Evolutionary conservation across 2,329 filamentous ascomycete genomes (phyloP).

Genomic region (Pseudopithomyces chartarum): DNA sequence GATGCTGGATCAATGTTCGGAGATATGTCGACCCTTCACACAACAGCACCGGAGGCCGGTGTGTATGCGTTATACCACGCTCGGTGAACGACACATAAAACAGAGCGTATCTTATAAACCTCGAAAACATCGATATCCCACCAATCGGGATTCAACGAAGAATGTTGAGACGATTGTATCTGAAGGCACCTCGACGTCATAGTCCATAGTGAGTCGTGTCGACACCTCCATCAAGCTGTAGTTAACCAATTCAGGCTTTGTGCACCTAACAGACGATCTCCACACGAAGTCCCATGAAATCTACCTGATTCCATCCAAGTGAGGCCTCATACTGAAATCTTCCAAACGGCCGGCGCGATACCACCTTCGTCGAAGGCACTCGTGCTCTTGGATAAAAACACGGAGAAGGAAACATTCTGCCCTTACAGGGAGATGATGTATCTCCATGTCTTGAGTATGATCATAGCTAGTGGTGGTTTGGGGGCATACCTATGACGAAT

Average conservation of each 20-base stretch:
- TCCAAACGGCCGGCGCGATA: too few relatives aligned
- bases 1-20: constrained; percentile 10
- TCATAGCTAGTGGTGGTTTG: too few relatives aligned
- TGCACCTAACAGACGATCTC: too few relatives aligned
- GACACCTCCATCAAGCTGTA: neutral
- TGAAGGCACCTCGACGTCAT: neutral
- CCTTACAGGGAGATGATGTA: too few relatives aligned
- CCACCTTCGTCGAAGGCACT: too few relatives aligned
- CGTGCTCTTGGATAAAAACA: too few relatives aligned
- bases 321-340: too few relatives aligned
- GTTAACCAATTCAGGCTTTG: neutral
- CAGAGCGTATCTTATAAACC: neutral
- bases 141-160: neutral
- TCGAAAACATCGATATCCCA: neutral
- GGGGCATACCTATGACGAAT: too few relatives aligned
- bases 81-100: neutral
- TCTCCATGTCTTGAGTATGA: too few relatives aligned
- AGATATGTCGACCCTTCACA: constrained; percentile 8
- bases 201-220: neutral
- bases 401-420: too few relatives aligned
- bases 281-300: too few relatives aligned
- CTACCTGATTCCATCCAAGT: too few relatives aligned
- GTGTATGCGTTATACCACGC: constrained; percentile 9
- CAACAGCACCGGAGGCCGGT: constrained; percentile 7
- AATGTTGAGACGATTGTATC: neutral